Conservation (phyloP, 2,329 filamentous ascomycete species). For the Tympanopsis confertula region DNA sequence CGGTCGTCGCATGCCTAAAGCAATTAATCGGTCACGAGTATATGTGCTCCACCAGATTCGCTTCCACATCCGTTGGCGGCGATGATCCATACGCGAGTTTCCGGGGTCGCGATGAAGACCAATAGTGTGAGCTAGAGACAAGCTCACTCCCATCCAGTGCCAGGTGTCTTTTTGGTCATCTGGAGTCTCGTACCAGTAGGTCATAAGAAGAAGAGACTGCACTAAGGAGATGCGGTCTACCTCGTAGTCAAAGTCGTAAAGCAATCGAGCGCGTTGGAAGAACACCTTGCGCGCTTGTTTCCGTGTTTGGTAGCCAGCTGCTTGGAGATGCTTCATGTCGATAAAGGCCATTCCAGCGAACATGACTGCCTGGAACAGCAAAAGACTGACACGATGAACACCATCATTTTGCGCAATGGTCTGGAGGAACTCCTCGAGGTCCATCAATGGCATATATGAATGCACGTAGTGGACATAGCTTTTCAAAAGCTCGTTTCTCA, state of each 20-base stretch:
- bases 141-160: conserved; percentile 97
- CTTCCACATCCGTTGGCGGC: conserved; percentile 78
- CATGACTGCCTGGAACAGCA: conserved; percentile 90
- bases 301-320: conserved; percentile 65
- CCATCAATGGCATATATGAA: conserved; percentile 84
- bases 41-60: conserved; percentile 97
- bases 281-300: conserved; percentile 79
- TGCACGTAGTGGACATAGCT: conserved; percentile 83
- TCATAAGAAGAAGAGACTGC: conserved; percentile 81
- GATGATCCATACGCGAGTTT: conserved; percentile 61
- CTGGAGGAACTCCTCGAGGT: conserved; percentile 47
- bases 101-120: conserved; percentile 77
- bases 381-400: conserved; percentile 62
- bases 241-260: conserved; percentile 95
- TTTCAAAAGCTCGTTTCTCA: conserved; percentile 73
- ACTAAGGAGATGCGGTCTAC: conserved; percentile 79
- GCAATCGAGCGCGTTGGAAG: conserved; percentile 72
- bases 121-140: conserved; percentile 85
- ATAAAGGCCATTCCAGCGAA: conserved; percentile 85
- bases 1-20: conserved; percentile 83
- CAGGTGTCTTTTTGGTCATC: conserved; percentile 97
- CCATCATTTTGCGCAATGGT: conserved; percentile 58
- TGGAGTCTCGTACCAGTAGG: conserved; percentile 94
- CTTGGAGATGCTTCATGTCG: conserved; percentile 63
- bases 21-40: conserved; percentile 85